Evolutionary conservation across 345 rosid genomes (phyloP), one percentile per base, ranked within the genome.

Genomic region (Populus simonii): DNA sequence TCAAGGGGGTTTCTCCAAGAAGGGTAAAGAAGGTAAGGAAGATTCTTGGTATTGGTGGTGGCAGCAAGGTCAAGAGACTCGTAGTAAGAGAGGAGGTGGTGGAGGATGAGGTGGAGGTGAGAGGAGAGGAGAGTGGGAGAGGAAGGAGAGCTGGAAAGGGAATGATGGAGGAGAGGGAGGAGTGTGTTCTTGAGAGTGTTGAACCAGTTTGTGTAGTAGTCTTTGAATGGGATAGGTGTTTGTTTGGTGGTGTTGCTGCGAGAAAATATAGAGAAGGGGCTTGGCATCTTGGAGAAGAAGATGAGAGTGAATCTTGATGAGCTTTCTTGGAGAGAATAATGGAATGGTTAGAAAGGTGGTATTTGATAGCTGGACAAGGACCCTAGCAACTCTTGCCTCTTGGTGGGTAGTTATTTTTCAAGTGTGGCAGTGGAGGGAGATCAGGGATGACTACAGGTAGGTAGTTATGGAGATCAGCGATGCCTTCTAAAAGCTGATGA

Each of bases 1-100:
- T 91, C 96, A 51, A 93, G 87, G 4, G 91, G 73, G 86, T 85
- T 89, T 31, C 91, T 88, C 97, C 97, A 92, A 6, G 94, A 85
- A 2, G 97, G 94, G 88, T 74, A 87, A 80, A 94, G 94, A 36
- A 93, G 89, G 71, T 84, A 80, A 31, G 97, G 86, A 63, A 92
- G 85, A 67, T 83, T 88, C 75, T 83, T 82, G 23, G 80, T 20
- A 65, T 83, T 59, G 66, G 84, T 66, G 47, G 79, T 57, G 72
- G 92, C 91, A 29, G 91, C 92, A 27, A 83, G 88, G 83, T 94
- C 97, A 75, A 94, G 91, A 74, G 92, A 74, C 81, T 91, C 88
- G 86, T 91, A 94, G 87, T 93, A 93, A 33, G 87, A 76, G 76
- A 89, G 89, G 38, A 94, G 69, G 85, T 93, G 97, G 74, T 85